Base-by-base conservation (phyloP, 164 flowering plant species). In the Berberis vulgaris region DNA sequence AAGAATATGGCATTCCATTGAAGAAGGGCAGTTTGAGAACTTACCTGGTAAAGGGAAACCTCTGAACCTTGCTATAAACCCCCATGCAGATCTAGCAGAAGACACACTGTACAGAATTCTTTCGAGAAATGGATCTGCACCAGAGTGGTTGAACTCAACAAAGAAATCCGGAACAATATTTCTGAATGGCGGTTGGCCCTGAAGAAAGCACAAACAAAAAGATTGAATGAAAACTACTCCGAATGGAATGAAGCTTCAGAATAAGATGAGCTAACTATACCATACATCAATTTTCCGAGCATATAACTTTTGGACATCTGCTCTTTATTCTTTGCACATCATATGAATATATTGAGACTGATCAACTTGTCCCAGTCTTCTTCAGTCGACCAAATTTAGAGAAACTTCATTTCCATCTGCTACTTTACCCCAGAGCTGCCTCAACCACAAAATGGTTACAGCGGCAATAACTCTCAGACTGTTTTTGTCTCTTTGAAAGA, bases 21-120 rank as follows among this genome's bases (percentile, higher is more conserved):
- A 85, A 72, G 91, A 93, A 72, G 96, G 96, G 8, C 86, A 93
- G 50, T 93, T 93, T 63, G 97, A 93, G 76, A 93, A 93, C 76
- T 77, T 93, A 69, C 92, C 97, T 0, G 98, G 98, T 45, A 93
- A 93, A 72, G 98, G 98, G 1, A 93, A 93, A 65, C 98, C 98
- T 11, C 79, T 93, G 6, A 77, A 88, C 67, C 82, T 89, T 5
- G 73, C 43, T 13, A 65, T 68, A 0, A 93, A 89, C 68, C 94
- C 97, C 54, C 97, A 93, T 63, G 89, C 84, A 12, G 97, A 88
- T 69, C 98, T 97, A 8, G 96, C 94, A 13, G 97, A 93, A 59
- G 98, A 93, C 69, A 89, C 97, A 11, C 72, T 93, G 64, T 89
- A 85, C 64, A 74, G 91, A 69, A 86, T 93, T 52, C 86, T 93